Evolutionary conservation across 2,329 filamentous ascomycete species (phyloP).

Genomic region (Colletotrichum salicis): DNA sequence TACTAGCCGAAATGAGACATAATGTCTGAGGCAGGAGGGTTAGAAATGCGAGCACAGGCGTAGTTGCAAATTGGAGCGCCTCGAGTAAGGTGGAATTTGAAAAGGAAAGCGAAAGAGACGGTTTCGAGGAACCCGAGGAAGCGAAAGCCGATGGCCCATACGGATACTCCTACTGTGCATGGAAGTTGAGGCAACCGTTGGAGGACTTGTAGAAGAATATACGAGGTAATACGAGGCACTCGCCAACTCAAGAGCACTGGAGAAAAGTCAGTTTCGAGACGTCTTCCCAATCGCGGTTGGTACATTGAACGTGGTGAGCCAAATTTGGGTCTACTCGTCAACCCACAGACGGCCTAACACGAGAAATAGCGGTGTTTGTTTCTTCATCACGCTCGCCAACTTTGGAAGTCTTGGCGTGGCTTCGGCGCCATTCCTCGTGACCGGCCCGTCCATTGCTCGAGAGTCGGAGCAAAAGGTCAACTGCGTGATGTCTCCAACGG

Average conservation of each 20-base stretch:
- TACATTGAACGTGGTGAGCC: not conserved
- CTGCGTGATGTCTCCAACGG: not conserved
- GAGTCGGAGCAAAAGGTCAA: not conserved
- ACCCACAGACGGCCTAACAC: not conserved
- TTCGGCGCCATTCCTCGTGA: not conserved
- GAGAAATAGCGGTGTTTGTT: not conserved
- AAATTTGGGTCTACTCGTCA: not conserved
- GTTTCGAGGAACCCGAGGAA: not conserved
- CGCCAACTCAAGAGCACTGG: not conserved
- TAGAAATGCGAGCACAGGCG: not conserved
- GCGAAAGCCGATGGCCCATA: not conserved
- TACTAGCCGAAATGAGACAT: not conserved
- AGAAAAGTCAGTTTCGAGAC: not conserved
- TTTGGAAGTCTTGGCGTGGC: not conserved
- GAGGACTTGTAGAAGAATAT: not conserved
- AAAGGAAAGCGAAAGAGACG: not conserved
- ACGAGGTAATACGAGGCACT: not conserved
- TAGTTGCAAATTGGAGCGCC: not conserved
- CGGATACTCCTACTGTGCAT: not conserved
- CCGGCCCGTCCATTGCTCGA: not conserved
- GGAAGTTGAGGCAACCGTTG: not conserved
- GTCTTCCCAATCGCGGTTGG: not conserved
- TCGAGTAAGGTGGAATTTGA: not conserved
- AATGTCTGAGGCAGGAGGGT: not conserved
- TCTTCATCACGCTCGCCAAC: not conserved